Base-by-base conservation (phyloP, 2,329 filamentous ascomycete genomes). In the Cercospora nicotianae region DNA sequence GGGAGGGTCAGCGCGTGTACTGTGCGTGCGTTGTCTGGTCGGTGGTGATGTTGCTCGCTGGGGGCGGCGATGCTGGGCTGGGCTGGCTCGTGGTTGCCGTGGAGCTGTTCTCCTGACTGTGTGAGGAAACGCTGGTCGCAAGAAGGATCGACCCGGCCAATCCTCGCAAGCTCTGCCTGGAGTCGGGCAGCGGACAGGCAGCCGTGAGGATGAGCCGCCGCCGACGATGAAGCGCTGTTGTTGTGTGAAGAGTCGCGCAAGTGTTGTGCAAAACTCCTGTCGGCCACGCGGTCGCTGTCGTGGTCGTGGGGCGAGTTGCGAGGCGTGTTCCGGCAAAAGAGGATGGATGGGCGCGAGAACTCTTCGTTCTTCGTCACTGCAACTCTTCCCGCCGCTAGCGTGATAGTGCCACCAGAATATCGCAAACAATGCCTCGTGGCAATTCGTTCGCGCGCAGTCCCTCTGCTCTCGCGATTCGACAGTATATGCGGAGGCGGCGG, bases 361-460 rank as follows among this genome's bases (percentile, higher is more conserved):
- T 57, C 23, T 26, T 28, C 53, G 18, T 31, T 30, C 53, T 57
- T 57, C 53, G 53, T 57, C 23, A 26, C 53, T 28, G 53, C 53
- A 57, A n/a, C n/a, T 57, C 53, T 28, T 57, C 53, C 53, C 53
- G 53, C 28, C 53, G 53, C 53, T 57, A 57, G 53, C 53, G 53
- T 31, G 23, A 23, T 28, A 57, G 20, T 31, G 53, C 20, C 53
- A 30, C 53, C 53, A 31, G 28, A 57, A 26, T 26, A 26, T 57
- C 23, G 53, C 53, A 57, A 30, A 23, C n/a, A 48, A 48, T 48
- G 42, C 18, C 36, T 42, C 36, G 36, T 42, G 36, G 36, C 36
- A 42, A 39, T 16, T 39, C 33, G 33, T 23, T 48, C 42, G 42
- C 23, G 20, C 7, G 20, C 53, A 18, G n/a, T 30, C 26, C 23